phyloP scores from a whole-genome alignment of 1,139 yeast species.

The Saccharomyces hybrid region DNA sequence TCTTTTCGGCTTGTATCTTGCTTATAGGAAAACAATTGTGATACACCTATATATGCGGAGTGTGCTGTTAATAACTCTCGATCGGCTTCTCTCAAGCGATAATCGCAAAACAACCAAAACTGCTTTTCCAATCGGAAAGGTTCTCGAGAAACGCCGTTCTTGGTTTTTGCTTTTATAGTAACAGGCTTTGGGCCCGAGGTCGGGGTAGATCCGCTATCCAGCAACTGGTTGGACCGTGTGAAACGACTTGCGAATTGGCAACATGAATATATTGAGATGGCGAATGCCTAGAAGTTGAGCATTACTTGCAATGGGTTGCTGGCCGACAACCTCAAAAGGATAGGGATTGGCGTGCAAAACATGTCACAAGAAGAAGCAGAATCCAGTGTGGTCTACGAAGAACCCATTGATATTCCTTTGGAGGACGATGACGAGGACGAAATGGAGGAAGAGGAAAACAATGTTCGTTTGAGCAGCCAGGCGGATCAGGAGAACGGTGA shows the following conservation, averaged over 20 bases:
- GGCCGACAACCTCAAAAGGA: not conserved
- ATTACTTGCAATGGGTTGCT: not conserved
- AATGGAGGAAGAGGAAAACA: constrained; percentile 7
- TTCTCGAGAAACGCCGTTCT: not conserved
- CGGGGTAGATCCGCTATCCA: not conserved
- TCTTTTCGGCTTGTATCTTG: not conserved
- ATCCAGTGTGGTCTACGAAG: constrained; percentile 15
- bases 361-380: constrained; percentile 11
- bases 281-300: not conserved
- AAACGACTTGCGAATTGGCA: not conserved
- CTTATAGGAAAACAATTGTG: not conserved
- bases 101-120: not conserved
- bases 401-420: constrained; percentile 15
- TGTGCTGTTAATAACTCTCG: not conserved
- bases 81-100: not conserved
- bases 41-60: not conserved
- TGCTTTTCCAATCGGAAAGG: constrained; percentile 5
- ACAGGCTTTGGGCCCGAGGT: not conserved
- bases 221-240: not conserved
- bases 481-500: not conserved
- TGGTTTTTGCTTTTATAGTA: not conserved
- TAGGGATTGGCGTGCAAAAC: not conserved
- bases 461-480: not conserved
- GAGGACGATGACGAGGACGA: constrained; percentile 16
- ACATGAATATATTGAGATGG: not conserved